These are phyloP conservation scores for Collybia nuda DNA, from an alignment of 768 basidiomycete genomes.

Conservation along the genomic window DNA sequence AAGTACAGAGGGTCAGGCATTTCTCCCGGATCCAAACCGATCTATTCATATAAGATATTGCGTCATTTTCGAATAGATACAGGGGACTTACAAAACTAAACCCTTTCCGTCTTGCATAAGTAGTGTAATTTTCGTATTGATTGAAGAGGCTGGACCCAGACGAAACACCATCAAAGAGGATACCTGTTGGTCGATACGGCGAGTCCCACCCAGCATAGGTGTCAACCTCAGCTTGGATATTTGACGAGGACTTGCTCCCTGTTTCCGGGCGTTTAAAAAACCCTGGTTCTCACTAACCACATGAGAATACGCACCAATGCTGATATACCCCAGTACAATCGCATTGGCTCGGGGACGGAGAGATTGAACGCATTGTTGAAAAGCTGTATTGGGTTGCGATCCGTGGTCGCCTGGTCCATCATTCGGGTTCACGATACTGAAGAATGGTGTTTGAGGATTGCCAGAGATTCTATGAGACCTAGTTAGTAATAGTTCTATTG, in stretches of 20 bases:
- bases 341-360: conserved; percentile 2
- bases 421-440: conserved; percentile 7
- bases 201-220: conserved; percentile 10
- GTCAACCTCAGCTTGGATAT: conserved; percentile 2
- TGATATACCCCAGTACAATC: too few species aligned
- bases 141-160: neutral
- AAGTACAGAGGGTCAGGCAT: conserved; percentile 4
- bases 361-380: conserved; percentile 5
- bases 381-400: conserved; percentile 3
- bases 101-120: neutral
- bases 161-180: conserved; percentile 5
- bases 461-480: neutral
- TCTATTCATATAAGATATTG: neutral
- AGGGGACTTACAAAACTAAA: conserved; percentile 7
- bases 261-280: too few species aligned
- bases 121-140: too few species aligned
- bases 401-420: conserved; percentile 6
- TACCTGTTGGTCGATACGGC: conserved; percentile 7
- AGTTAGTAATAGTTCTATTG: neutral
- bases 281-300: too few species aligned
- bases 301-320: too few species aligned
- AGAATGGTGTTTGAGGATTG: conserved; percentile 4
- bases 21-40: conserved; percentile 4
- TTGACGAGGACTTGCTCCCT: neutral
- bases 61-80: neutral